phyloP scores from a whole-genome alignment of 2,329 filamentous ascomycete genomes.

The Colletotrichum lini region DNA sequence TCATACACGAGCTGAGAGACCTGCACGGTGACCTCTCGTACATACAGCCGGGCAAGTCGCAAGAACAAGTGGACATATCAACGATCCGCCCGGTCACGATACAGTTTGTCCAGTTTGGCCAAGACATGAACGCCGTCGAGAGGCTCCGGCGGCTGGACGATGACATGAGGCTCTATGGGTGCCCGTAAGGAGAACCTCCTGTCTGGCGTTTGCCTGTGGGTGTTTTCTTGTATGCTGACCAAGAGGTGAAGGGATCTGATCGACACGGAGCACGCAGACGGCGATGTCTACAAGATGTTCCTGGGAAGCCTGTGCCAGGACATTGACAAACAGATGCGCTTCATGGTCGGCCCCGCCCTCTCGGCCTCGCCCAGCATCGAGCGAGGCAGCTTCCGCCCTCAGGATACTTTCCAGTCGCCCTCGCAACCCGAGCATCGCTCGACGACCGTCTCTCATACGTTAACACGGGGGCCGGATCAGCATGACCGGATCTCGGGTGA shows the following conservation, averaged over 20 bases:
- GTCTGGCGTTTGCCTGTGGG: too few relatives aligned
- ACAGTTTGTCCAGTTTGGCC: slow-evolving; percentile 50
- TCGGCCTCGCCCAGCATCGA: background rate
- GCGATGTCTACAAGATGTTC: slow-evolving; percentile 51
- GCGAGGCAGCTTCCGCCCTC: background rate
- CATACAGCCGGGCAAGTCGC: background rate
- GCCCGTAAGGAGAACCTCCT: slow-evolving; percentile 14
- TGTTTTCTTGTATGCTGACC: background rate
- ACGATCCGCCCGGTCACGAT: slow-evolving; percentile 46
- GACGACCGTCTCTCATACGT: too few relatives aligned
- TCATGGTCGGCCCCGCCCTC: background rate
- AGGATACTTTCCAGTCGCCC: background rate
- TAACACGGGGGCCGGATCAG: background rate
- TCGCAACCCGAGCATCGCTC: background rate
- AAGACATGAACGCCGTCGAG: slow-evolving; percentile 43
- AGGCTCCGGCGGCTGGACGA: slow-evolving; percentile 43
- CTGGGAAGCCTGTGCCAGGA: slow-evolving; percentile 44
- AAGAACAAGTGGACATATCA: slow-evolving; percentile 1
- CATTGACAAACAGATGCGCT: background rate
- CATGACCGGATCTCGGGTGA: background rate
- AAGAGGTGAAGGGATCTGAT: slow-evolving; percentile 45
- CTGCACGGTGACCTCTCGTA: background rate
- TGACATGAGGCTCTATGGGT: slow-evolving; percentile 5
- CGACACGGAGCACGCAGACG: slow-evolving; percentile 46
- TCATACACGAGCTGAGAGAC: slow-evolving; percentile 6